These are phyloP conservation scores for Podosphaera fusca DNA, from an alignment of 2,329 filamentous ascomycete species.

Conservation along the genomic window DNA sequence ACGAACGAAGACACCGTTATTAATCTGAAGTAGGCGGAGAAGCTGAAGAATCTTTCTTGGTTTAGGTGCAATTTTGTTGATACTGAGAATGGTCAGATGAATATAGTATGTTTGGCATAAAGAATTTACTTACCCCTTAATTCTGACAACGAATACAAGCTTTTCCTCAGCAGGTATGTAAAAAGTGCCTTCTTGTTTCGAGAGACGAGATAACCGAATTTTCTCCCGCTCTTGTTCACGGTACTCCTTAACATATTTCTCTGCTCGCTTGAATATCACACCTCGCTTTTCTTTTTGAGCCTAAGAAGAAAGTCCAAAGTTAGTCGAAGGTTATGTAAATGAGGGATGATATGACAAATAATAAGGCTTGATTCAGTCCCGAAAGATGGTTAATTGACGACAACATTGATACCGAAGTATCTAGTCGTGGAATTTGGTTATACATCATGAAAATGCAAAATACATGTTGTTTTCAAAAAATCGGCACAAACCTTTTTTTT, in stretches of 20 bases:
- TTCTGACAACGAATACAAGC: constrained; percentile 93
- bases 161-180: constrained; percentile 89
- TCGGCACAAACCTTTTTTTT: constrained; percentile 50
- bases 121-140: constrained; percentile 54
- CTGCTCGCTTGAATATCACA: constrained; percentile 98
- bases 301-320: constrained; percentile 22
- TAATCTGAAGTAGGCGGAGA: constrained; percentile 98
- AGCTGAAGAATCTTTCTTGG: constrained; percentile 99
- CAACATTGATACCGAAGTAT: constrained; percentile 66
- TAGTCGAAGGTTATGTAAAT: not conserved
- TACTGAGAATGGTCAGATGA: constrained; percentile 31
- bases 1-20: constrained; percentile 97
- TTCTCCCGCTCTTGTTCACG: constrained; percentile 96
- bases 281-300: constrained; percentile 96
- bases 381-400: constrained; percentile 99
- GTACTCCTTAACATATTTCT: constrained; percentile 99
- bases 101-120: not conserved
- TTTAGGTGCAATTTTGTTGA: constrained; percentile 99
- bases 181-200: constrained; percentile 82
- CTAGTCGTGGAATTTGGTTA: constrained; percentile 79
- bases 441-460: constrained; percentile 49
- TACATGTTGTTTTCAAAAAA: constrained; percentile 15
- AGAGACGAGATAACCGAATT: constrained; percentile 71
- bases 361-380: constrained; percentile 49
- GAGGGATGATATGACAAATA: constrained; percentile 8